Percentiles rank a stretch among this genome's conserved stretches.
Evolutionary conservation across 176 grass and related monocot genomes (phyloP).

Genomic region (Cymbopogon citratus): DNA sequence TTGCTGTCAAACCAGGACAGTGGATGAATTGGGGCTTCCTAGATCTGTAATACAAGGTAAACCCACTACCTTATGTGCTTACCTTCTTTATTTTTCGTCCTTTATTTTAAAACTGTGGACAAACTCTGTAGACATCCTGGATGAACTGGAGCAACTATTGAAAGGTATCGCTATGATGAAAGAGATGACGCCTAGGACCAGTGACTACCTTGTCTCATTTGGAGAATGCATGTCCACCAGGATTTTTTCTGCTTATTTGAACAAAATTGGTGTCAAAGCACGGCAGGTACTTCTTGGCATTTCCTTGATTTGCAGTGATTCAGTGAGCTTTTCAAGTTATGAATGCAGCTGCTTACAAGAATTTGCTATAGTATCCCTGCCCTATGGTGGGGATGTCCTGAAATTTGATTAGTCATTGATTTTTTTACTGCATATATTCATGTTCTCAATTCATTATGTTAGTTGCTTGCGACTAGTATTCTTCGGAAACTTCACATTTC

Average conservation of each 20-base stretch:
- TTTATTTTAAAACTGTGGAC: not conserved
- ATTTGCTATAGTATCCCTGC: not conserved
- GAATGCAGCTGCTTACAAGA: not conserved
- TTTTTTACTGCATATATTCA: not conserved
- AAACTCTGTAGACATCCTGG: conserved; percentile 51
- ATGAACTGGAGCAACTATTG: conserved; percentile 88
- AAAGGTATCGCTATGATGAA: conserved; percentile 98
- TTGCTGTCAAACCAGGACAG: conserved; percentile 51
- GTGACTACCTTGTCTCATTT: conserved; percentile 89
- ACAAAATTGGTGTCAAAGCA: conserved; percentile 78
- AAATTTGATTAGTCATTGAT: not conserved
- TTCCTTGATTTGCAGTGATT: conserved; percentile 5
- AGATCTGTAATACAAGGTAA: conserved; percentile 56
- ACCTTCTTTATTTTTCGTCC: not conserved
- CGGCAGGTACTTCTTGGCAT: conserved; percentile 47
- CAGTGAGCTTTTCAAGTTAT: not conserved
- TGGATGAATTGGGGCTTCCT: conserved; percentile 72
- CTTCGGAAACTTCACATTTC: not conserved
- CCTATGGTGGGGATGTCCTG: not conserved
- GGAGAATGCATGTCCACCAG: conserved; percentile 95
- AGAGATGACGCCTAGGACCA: conserved; percentile 81
- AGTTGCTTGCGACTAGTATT: not conserved
- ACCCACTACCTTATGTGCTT: not conserved
- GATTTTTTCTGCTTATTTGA: conserved; percentile 91
- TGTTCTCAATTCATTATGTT: conserved; percentile 11